Evolutionary conservation across 1,139 yeast genomes (phyloP), one percentile per base, ranked within the genome.

Genomic region (Arxiozyma telluris): DNA sequence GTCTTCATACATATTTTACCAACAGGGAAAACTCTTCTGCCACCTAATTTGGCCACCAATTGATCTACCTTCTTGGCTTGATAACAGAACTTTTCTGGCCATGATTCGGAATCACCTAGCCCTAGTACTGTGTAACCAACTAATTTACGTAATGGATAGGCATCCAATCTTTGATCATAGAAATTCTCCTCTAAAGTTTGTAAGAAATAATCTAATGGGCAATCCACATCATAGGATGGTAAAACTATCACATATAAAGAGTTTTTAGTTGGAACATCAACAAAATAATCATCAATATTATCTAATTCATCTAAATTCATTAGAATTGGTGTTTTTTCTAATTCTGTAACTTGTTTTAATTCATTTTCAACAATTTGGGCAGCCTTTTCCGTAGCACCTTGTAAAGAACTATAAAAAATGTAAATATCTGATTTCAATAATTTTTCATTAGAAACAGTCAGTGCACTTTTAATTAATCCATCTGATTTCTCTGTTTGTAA

Each of bases 181-280:
- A 81, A 82, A 0, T 94, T 88, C 55, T 90, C 97, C 58, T 80
- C 77, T 61, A 90, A 74, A 52, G 87, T 84, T 64, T 88, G 95
- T 55, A 90, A 73, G 68, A 89, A 89, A 66, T 83, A 90, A 69
- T 90, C 98, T 50, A 91, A 77, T 12, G 97, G 96, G 1, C 95
- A 87, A 69, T 90, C 97, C 0, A 91, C 87, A 62, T 89, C 97
- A 66, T 90, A 90, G 0, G 96, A 88, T 1, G 98, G 98, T 34
- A 90, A 74, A 18, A 90, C 88, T 59, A 90, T 63, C 25, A 91
- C 66, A 64, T 88, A 90, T n/a, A 87, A 72, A 47, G 81, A 75
- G 43, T 75, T 72, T 8, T 71, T 71, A 34, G 69, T 62, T 8
- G 89, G 87, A 17, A 84, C 82, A 50, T 81, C 76, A 49, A 87